Base-by-base conservation (phyloP, 352 stramenopile genomes). In the Pythium dissotocum region DNA sequence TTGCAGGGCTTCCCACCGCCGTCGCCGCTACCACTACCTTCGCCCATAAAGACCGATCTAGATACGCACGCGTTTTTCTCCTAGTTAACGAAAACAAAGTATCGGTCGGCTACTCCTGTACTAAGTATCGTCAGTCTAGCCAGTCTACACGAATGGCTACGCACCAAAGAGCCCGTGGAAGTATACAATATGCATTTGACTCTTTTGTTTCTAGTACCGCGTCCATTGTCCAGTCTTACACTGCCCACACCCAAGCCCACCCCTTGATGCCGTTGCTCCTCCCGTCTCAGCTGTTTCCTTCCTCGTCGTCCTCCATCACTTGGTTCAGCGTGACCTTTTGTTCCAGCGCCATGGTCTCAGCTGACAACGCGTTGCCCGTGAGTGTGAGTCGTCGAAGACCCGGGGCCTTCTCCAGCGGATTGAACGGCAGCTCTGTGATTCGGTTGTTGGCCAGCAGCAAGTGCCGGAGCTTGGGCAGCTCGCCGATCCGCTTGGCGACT, bases 31-130 rank as follows among this genome's bases (percentile, higher is more conserved):
- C 83, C 83, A 6, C 59, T 93, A 16, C 85, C 85, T 13, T 95
- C 87, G 44, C 85, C 85, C 10, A 93, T 95, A 68, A 95, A 95
- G 63, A 93, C 78, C 18, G 85, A 95, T 48, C 75, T 95, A 63
- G 87, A 93, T 69, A 95, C 87, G 30, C 85, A 93, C 58, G 80
- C 87, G 8, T 95, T 95, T 71, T 95, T 95, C 65, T 91, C 87
- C 51, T 94, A 77, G 63, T 69, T 40, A 72, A 75, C 46, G 59
- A 65, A 54, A 71, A 73, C 55, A 58, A 62, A 72, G 69, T 24
- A 52, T 69, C 30, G 26, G 16, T 21, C 36, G 24, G 3, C 35
- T 33, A n/a, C 32, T 48, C 33, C 55, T 33, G 36, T 49, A 33
- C 8, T n/a, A 38, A 42, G 24, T 46, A 46, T 18, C 18, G 18